Evolutionary conservation across 768 basidiomycete species (phyloP), one percentile per base, ranked within the genome.

Genomic region (Cystobasidium ongulense): DNA sequence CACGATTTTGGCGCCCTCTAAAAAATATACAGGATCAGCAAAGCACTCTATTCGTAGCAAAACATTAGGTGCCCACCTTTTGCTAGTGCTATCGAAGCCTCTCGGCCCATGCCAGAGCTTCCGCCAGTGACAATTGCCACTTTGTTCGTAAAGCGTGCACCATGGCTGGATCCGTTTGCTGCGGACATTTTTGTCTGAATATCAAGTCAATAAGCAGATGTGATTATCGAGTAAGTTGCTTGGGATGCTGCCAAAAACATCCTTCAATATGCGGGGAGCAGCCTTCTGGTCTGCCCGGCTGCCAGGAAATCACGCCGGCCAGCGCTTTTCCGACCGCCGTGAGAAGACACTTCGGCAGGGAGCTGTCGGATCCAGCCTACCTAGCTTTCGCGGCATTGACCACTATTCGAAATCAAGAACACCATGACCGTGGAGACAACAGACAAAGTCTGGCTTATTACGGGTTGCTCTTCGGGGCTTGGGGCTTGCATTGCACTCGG

Each of bases 361-460:
- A 13, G n/a, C 2, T 15, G 8, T 33, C 31, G 36, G 11, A 61
- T 61, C 18, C 17, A 50, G 46, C 17, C 17, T 17, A 50, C 17
- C 31, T 33, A 61, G 59, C 31, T 33, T 38, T 61, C 59, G 15
- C n/a, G 31, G 31, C 59, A 61, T 61, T 23, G 4, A 57, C 54
- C n/a, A 57, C n/a, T 33, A 7, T 33, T 18, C 17, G 23, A 35
- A 17, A 33, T 10, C 62, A 35, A n/a, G 7, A 25, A 13, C 31
- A 61, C 18, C 36, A 64, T 64, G 63, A 39, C 63, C 10, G 63
- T 39, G 11, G 10, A 35, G 10, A 39, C 23, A 7, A 41, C 36
- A 39, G 63, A 46, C 15, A 64, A 46, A 36, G 63, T 64, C 63
- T 64, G 63, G 63, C 63, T 64, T 27, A 46, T 64, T 4, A 64